These are phyloP conservation scores for Mycena alexandri DNA, from an alignment of 768 basidiomycete species.

Conservation along the genomic window DNA sequence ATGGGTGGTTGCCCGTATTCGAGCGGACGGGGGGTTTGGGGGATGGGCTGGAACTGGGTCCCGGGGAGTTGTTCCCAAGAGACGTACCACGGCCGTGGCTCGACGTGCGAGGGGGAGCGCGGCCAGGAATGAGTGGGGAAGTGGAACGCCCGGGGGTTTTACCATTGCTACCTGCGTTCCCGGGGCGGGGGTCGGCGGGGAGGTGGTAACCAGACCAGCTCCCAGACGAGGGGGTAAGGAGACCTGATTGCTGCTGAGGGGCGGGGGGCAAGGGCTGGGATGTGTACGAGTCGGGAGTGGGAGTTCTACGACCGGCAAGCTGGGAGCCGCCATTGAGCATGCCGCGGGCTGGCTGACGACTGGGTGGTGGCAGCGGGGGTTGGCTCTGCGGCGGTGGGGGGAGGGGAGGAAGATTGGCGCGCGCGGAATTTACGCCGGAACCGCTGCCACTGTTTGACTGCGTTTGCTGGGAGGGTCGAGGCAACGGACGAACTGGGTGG, in stretches of 20 bases:
- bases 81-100: conserved; percentile 64
- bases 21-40: conserved; percentile 61
- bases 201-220: conserved; percentile 64
- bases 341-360: conserved; percentile 52
- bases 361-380: conserved; percentile 66
- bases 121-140: conserved; percentile 55
- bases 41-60: conserved; percentile 47
- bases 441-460: conserved; percentile 49
- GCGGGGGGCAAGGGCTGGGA: conserved; percentile 58
- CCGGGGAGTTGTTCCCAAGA: conserved; percentile 58
- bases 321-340: conserved; percentile 47
- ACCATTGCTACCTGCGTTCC: conserved; percentile 55
- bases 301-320: conserved; percentile 60
- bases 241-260: conserved; percentile 50
- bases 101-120: conserved; percentile 45
- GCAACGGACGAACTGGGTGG: conserved; percentile 54
- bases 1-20: conserved; percentile 67
- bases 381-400: conserved; percentile 79
- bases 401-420: conserved; percentile 71
- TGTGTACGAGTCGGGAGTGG: conserved; percentile 64
- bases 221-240: conserved; percentile 59
- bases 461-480: conserved; percentile 56
- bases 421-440: conserved; percentile 48
- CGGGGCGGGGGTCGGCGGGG: conserved; percentile 73
- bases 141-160: conserved; percentile 58